Percentiles rank a stretch among this genome's conserved stretches.
phyloP scores from a whole-genome alignment of 805 yeast species.

The Teunomyces kruisii region DNA sequence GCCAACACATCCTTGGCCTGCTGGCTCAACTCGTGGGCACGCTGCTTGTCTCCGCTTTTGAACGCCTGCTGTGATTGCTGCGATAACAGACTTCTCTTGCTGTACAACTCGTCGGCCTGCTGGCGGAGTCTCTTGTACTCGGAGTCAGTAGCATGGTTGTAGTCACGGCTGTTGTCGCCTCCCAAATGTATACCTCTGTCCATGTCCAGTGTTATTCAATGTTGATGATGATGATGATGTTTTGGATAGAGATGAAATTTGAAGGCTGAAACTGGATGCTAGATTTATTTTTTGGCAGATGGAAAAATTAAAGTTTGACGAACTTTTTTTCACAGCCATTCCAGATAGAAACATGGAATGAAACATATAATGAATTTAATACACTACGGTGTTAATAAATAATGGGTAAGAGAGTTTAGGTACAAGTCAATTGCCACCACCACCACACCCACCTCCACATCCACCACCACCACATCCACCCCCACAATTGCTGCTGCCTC shows the following conservation, averaged over 20 bases:
- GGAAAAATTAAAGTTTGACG: background rate
- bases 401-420: too few relatives aligned
- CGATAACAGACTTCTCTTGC: constrained; percentile 54
- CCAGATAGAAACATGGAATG: background rate
- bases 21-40: constrained; percentile 72
- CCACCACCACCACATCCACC: too few relatives aligned
- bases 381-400: too few relatives aligned
- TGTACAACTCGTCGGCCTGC: constrained; percentile 66
- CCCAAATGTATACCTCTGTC: constrained; percentile 29
- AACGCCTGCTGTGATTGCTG: constrained; percentile 76
- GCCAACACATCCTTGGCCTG: constrained; percentile 59
- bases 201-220: constrained; percentile 4
- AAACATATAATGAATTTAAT: too few relatives aligned
- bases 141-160: constrained; percentile 70
- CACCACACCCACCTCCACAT: background rate
- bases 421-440: background rate
- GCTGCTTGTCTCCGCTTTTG: constrained; percentile 66
- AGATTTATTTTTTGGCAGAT: background rate
- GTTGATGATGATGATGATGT: background rate
- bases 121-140: constrained; percentile 63
- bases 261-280: background rate
- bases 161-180: constrained; percentile 45
- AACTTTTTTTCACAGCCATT: background rate
- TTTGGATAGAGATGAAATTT: background rate
- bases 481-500: too few relatives aligned